These are phyloP conservation scores for Smallanthus sonchifolius DNA, from an alignment of 129 eudicot species.

Conservation along the genomic window DNA sequence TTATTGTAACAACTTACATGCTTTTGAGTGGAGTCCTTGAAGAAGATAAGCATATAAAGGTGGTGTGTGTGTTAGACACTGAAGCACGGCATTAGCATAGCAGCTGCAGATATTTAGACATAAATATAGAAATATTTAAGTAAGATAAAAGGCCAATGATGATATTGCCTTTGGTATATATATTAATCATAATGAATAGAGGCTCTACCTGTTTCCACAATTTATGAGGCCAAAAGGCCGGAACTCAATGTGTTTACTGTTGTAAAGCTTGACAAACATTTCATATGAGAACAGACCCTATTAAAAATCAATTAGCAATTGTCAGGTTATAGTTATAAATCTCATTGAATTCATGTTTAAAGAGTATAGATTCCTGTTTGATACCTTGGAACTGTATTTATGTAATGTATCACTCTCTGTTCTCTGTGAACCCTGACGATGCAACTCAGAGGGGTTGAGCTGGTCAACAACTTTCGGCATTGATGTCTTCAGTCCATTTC, in stretches of 20 bases:
- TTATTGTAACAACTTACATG: constrained; percentile 51
- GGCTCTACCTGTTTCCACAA: constrained; percentile 82
- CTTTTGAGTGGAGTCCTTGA: constrained; percentile 74
- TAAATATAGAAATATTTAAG: background rate
- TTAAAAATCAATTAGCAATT: background rate
- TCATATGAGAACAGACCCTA: constrained; percentile 81
- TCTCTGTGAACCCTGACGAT: constrained; percentile 35
- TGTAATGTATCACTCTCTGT: constrained; percentile 36
- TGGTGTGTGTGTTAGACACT: constrained; percentile 87
- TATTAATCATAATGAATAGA: background rate
- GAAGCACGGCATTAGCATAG: constrained; percentile 94
- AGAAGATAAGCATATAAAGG: constrained; percentile 81
- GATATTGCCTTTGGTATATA: background rate
- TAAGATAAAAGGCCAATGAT: background rate
- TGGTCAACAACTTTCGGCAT: constrained; percentile 62
- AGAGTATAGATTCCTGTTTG: background rate
- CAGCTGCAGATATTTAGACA: constrained; percentile 59
- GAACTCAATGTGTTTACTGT: constrained; percentile 64
- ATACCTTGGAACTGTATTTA: constrained; percentile 50
- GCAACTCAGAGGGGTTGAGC: constrained; percentile 44
- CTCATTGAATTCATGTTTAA: background rate
- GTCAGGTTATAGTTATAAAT: background rate
- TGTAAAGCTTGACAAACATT: constrained; percentile 73
- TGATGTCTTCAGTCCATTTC: constrained; percentile 45
- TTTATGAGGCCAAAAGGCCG: constrained; percentile 78